Conservation (phyloP, 345 rosid species). For the Eucalyptus cloeziana region DNA sequence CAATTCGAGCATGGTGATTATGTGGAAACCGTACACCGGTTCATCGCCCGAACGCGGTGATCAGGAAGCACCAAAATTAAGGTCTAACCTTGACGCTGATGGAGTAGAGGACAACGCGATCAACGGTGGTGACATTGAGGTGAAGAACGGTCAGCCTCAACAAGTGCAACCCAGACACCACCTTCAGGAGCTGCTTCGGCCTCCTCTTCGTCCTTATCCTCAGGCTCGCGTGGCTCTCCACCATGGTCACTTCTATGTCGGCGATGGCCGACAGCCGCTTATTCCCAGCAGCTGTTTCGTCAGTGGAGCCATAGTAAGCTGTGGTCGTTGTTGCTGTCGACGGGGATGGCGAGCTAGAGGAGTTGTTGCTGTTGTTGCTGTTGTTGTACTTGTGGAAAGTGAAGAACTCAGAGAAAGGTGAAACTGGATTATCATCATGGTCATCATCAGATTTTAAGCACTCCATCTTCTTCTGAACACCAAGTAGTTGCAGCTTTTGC, state of each 20-base stretch:
- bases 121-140: conserved; percentile 57
- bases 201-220: conserved; percentile 60
- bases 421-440: background rate
- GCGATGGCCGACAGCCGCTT: conserved; percentile 17
- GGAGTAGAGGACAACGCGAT: conserved; percentile 56
- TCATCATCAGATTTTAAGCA: conserved; percentile 6
- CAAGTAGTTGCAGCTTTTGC: conserved; percentile 14
- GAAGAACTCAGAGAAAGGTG: conserved; percentile 51
- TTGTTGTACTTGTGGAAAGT: conserved; percentile 37
- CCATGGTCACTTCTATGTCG: conserved; percentile 81
- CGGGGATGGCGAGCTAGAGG: conserved; percentile 10
- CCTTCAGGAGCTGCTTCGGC: conserved; percentile 60
- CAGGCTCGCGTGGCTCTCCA: conserved; percentile 73
- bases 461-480: conserved; percentile 10
- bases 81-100: conserved; percentile 67
- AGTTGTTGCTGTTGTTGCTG: background rate
- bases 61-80: background rate
- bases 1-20: background rate
- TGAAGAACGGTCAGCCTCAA: conserved; percentile 69
- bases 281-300: conserved; percentile 1
- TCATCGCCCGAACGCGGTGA: background rate
- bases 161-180: conserved; percentile 53
- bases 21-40: background rate
- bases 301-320: background rate
- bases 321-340: background rate